Conservation (phyloP, 179 eudicot species). For the Heliamphora pulchella region DNA sequence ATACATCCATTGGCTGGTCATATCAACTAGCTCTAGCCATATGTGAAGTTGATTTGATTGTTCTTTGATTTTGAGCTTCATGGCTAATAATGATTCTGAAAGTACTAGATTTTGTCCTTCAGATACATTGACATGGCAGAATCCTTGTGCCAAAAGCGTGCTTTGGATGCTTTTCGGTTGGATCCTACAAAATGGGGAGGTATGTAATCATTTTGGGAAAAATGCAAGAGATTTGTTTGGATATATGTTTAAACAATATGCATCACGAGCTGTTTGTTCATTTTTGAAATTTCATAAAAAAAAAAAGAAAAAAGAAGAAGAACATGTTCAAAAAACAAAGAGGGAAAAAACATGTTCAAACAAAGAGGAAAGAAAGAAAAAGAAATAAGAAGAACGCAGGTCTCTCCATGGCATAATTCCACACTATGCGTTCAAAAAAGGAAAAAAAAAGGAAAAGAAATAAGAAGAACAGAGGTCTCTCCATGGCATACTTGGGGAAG, state of each 20-base stretch:
- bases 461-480: neutral
- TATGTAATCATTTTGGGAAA: slow-evolving; percentile 35
- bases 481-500: neutral
- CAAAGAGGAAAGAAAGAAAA: too few species aligned
- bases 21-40: neutral
- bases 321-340: neutral
- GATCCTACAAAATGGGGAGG: slow-evolving; percentile 99
- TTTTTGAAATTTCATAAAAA: neutral
- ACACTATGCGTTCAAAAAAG: too few species aligned
- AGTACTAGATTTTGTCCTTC: slow-evolving; percentile 12
- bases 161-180: slow-evolving; percentile 87
- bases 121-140: slow-evolving; percentile 99
- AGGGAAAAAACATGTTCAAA: neutral
- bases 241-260: neutral
- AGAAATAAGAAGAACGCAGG: too few species aligned
- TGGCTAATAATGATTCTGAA: slow-evolving; percentile 5
- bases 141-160: slow-evolving; percentile 88
- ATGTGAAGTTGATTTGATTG: neutral
- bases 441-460: too few species aligned
- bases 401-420: too few species aligned
- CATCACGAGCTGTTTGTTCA: neutral
- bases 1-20: neutral
- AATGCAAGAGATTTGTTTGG: neutral
- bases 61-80: neutral
- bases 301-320: neutral